Evolutionary conservation across 2,329 filamentous ascomycete species (phyloP), one percentile per base, ranked within the genome.

Genomic region (Aspergillus japonicus): DNA sequence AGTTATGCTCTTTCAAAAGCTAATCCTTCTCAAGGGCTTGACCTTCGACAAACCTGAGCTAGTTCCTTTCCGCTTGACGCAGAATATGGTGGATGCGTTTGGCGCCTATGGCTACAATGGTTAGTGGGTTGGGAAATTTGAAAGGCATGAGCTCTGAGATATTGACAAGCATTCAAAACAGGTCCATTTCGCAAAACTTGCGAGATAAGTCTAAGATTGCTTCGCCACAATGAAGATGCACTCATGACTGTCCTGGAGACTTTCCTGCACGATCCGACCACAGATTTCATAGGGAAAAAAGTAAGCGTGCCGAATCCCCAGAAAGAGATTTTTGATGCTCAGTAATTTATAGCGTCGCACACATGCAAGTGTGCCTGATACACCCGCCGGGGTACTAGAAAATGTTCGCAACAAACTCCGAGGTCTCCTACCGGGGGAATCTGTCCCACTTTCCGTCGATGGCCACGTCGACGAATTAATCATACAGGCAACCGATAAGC

Each of bases 51-150:
- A 96, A 75, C 94, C 95, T 0, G 95, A 99, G 76, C 83, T 90
- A 31, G 95, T 99, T 1, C 96, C 95, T 2, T 99, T 99, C 82
- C 90, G 96, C 16, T 83, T 99, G 47, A 99, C 95, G 4, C 94
- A 97, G 82, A 99, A 99, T 77, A 98, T 99, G 94, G 87, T 96
- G 39, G 91, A 96, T 64, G 96, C 95, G 11, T 98, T 99, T 87
- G 95, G 95, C 5, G 88, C 96, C 23, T 94, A 96, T 71, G 92
- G 93, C 62, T 92, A 95, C 73, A 95, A 98, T 75, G 91, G 80
- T 79, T 63, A 31, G 66, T 63, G 57, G 33, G 10, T 29, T 23
- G 24, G 50, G 7, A 16, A 44, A 26, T 23, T 6, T 39, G 26
- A 47, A 47, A 12, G 33, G 47, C 23, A 29, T 50, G 7, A 24